These are phyloP conservation scores for Erucastrum elatum DNA, from an alignment of 345 rosid species.

Conservation along the genomic window DNA sequence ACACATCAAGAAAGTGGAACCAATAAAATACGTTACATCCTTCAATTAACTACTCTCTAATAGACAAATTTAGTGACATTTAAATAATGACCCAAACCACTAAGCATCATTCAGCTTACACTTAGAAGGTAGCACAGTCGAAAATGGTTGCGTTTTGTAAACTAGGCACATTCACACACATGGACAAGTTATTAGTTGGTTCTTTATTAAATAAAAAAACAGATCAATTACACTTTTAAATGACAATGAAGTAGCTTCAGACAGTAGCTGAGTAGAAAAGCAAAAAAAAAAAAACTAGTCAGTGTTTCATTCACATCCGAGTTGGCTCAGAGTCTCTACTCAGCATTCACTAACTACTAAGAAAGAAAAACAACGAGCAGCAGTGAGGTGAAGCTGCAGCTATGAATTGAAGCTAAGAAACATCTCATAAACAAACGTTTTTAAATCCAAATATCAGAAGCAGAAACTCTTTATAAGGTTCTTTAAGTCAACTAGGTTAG, in stretches of 20 bases:
- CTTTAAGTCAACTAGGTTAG: slow-evolving; percentile 38
- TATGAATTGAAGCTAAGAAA: slow-evolving; percentile 4
- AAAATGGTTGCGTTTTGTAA: too few species aligned
- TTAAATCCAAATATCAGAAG: background rate
- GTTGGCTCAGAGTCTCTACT: slow-evolving; percentile 18
- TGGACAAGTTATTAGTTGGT: background rate
- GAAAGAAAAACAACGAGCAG: background rate
- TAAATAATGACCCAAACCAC: background rate
- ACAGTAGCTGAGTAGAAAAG: background rate
- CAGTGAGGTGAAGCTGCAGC: background rate
- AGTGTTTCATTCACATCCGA: slow-evolving; percentile 8
- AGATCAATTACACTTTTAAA: background rate
- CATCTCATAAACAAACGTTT: background rate
- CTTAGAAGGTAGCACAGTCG: background rate
- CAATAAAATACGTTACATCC: background rate
- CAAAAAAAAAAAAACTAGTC: background rate
- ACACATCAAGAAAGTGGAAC: background rate
- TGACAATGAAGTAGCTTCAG: slow-evolving; percentile 2
- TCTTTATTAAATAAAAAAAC: background rate
- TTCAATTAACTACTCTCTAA: too few species aligned
- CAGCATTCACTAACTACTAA: background rate
- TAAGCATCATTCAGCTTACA: background rate
- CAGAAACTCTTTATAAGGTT: background rate
- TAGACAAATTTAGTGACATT: background rate
- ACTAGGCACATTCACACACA: background rate